Evolutionary conservation across 2,329 filamentous ascomycete species (phyloP).

Genomic region (Xenoacremonium recifei): DNA sequence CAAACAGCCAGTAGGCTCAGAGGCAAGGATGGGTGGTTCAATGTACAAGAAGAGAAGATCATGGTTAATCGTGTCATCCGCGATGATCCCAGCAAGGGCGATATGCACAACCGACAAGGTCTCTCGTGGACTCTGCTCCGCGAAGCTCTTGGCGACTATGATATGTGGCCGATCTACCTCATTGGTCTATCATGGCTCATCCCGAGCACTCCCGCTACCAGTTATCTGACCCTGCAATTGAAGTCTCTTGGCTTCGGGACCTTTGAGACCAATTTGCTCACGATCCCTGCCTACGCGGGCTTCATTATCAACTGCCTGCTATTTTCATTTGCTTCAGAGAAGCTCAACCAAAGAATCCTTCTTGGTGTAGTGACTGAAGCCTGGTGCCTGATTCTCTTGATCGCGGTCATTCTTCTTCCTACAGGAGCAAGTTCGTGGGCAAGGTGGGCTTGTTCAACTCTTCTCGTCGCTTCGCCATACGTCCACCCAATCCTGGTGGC

Average conservation of each 20-base stretch:
- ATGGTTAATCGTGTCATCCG: slow-evolving; percentile 59
- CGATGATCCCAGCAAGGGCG: slow-evolving; percentile 60
- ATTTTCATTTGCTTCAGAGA: slow-evolving; percentile 44
- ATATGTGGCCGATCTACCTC: slow-evolving; percentile 52
- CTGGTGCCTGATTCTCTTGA: slow-evolving; percentile 49
- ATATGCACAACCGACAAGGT: slow-evolving; percentile 56
- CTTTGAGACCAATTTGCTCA: slow-evolving; percentile 45
- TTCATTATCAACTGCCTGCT: slow-evolving; percentile 47
- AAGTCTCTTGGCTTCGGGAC: slow-evolving; percentile 42
- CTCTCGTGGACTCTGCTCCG: slow-evolving; percentile 38
- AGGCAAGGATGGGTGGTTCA: slow-evolving; percentile 61
- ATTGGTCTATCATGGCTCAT: slow-evolving; percentile 50
- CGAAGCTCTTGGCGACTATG: slow-evolving; percentile 55
- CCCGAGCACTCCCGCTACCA: slow-evolving; percentile 38
- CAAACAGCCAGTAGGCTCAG: slow-evolving; percentile 57
- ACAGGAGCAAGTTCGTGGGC: slow-evolving; percentile 39
- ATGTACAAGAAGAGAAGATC: slow-evolving; percentile 58
- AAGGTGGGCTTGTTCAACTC: slow-evolving; percentile 36
- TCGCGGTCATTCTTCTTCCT: slow-evolving; percentile 41
- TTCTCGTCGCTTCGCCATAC: slow-evolving; percentile 47
- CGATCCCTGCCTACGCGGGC: slow-evolving; percentile 43
- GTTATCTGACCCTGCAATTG: slow-evolving; percentile 46
- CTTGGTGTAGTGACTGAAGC: slow-evolving; percentile 45
- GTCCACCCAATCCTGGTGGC: slow-evolving; percentile 49
- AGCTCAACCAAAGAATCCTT: slow-evolving; percentile 43